phyloP scores from a whole-genome alignment of 345 rosid genomes.

The Eucalyptus tenuipes region DNA sequence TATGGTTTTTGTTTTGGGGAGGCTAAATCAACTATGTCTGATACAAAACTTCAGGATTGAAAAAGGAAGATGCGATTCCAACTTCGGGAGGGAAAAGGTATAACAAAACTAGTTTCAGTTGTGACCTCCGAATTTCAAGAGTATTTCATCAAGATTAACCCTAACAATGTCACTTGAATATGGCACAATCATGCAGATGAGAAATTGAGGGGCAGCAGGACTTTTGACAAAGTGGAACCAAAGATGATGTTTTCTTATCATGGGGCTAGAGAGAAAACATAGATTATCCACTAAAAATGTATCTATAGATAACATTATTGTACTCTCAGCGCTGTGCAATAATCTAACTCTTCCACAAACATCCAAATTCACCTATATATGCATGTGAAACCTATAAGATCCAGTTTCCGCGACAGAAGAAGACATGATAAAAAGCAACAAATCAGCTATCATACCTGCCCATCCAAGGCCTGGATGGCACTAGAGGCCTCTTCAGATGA shows the following conservation, averaged over 20 bases:
- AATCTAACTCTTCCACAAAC: neutral
- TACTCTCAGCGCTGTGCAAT: neutral
- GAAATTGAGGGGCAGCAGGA: neutral
- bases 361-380: neutral
- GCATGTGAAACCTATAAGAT: neutral
- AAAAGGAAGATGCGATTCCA: neutral
- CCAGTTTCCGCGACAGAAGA: neutral
- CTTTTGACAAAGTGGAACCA: neutral
- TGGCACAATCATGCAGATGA: neutral
- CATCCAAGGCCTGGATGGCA: conserved; percentile 95
- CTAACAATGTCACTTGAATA: neutral
- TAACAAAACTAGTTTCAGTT: neutral
- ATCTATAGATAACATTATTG: neutral
- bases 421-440: neutral
- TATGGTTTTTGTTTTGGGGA: neutral
- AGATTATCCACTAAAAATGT: neutral
- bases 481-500: conserved; percentile 67
- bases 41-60: neutral
- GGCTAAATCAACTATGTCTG: neutral
- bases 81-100: neutral
- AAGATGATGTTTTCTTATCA: neutral
- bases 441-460: conserved; percentile 39
- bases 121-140: neutral
- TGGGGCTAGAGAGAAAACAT: neutral
- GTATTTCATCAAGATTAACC: neutral